These are phyloP conservation scores for Ascoidea rubescens DNA, from an alignment of 805 yeast species.

Conservation along the genomic window DNA sequence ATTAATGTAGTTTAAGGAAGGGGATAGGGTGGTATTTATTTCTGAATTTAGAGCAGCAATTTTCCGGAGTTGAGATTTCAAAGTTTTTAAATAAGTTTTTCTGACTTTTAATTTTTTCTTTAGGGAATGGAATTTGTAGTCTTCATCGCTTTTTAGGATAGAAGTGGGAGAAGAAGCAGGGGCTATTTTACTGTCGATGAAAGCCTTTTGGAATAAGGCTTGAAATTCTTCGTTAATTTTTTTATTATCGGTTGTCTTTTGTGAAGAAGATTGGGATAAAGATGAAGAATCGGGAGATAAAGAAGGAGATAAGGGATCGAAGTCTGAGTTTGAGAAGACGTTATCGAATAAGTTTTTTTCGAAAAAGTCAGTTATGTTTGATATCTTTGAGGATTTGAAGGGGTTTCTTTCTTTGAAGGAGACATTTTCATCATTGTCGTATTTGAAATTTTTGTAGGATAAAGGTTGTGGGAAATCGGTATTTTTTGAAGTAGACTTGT, in stretches of 20 bases:
- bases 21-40: constrained; percentile 1
- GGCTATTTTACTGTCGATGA: background rate
- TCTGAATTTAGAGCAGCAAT: background rate
- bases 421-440: background rate
- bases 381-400: no score
- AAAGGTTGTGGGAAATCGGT: background rate
- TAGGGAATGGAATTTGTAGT: background rate
- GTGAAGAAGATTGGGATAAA: background rate
- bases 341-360: background rate
- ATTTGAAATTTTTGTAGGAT: background rate
- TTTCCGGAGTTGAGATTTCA: background rate
- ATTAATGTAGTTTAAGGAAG: constrained; percentile 6
- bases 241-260: background rate
- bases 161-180: background rate
- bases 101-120: background rate
- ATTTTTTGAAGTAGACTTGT: background rate
- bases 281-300: background rate
- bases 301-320: background rate
- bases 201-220: background rate
- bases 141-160: background rate
- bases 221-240: background rate
- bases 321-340: background rate
- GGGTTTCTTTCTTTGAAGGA: background rate
- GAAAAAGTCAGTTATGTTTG: no score
- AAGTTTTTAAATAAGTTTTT: background rate